These are phyloP conservation scores for Ichthyophthirius multifiliis DNA, from an alignment of 169 alveolate genomes.

Conservation along the genomic window DNA sequence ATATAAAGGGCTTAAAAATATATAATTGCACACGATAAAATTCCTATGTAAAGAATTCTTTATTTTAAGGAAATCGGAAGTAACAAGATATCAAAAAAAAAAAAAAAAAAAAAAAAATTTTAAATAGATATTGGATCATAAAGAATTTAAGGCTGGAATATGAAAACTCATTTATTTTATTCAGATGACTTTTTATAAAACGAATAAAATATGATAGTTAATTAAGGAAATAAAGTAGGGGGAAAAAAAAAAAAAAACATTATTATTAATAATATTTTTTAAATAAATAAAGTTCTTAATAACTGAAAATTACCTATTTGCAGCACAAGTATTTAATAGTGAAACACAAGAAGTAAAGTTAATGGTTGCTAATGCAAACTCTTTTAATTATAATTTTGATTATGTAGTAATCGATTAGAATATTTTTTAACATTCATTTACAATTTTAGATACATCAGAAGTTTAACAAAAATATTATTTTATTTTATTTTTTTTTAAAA, in stretches of 20 bases:
- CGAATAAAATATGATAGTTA: slow-evolving; percentile 37
- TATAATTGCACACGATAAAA: not conserved
- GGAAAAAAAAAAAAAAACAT: not conserved
- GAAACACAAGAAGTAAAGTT: slow-evolving; percentile 40
- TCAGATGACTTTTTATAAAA: slow-evolving; percentile 69
- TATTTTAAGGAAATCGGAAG: slow-evolving; percentile 10
- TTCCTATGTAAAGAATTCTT: slow-evolving; percentile 48
- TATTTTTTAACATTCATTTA: slow-evolving; percentile 35
- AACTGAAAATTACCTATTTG: slow-evolving; percentile 53
- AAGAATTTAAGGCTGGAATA: slow-evolving; percentile 50
- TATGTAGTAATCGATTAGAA: slow-evolving; percentile 49
- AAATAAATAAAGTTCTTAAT: slow-evolving; percentile 22
- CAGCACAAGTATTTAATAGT: slow-evolving; percentile 47
- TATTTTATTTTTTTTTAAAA: no score
- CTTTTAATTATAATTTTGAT: slow-evolving; percentile 38
- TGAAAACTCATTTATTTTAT: slow-evolving; percentile 50
- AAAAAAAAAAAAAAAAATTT: no score
- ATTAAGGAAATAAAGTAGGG: slow-evolving; percentile 53
- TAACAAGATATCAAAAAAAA: not conserved
- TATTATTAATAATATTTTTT: no score
- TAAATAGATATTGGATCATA: slow-evolving; percentile 45
- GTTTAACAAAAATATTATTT: slow-evolving; percentile 43
- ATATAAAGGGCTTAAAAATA: slow-evolving; percentile 6
- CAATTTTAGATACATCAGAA: slow-evolving; percentile 52
- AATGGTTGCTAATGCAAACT: slow-evolving; percentile 28